Base-by-base conservation (phyloP, 108 stramenopile species). In the Phaeodactylum tricornutum region DNA sequence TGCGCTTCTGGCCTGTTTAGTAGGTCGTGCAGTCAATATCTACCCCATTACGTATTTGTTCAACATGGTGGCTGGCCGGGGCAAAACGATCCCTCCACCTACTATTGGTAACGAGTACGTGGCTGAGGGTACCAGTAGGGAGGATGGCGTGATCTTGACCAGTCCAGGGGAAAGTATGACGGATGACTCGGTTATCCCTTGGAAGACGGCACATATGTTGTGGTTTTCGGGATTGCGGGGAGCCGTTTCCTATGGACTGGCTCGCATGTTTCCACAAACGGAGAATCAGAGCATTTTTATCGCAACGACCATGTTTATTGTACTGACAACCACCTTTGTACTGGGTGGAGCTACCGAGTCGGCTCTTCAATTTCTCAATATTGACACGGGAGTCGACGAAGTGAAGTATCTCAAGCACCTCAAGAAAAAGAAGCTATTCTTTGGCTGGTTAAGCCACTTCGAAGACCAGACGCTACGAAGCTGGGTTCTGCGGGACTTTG, bases 171-270 rank as follows among this genome's bases (percentile, higher is more conserved):
- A 9, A 31, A 36, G 25, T n/a, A n/a, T n/a, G n/a, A 4, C 19
- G 38, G 0, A 24, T 21, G 39, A 45, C 22, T 4, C 44, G 2
- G 20, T 45, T 25, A 25, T 45, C n/a, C 26, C 36, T 43, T 21
- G 45, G 12, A 82, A 77, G 16, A 77, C 69, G 0, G 55, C 57
- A 17, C 72, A 79, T 49, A 77, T 89, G 74, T 54, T 89, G 14
- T 89, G 77, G 79, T 84, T 74, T 47, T 64, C 72, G 7, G 87
- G 87, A 9, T 55, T 89, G 8, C 76, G 87, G 31, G 87, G 67
- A 51, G 87, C 82, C 37, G 77, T 84, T 12, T 75, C 87, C 12
- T 89, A 77, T 52, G 77, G 78, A 15, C 77, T 74, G 52, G 77
- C 63, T 11, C 53, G 67, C n/a, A 61, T 50, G 37, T 84, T 79